Base-by-base conservation (phyloP, 371 early-diverging fungal species). In the Rhizomucor pusillus region DNA sequence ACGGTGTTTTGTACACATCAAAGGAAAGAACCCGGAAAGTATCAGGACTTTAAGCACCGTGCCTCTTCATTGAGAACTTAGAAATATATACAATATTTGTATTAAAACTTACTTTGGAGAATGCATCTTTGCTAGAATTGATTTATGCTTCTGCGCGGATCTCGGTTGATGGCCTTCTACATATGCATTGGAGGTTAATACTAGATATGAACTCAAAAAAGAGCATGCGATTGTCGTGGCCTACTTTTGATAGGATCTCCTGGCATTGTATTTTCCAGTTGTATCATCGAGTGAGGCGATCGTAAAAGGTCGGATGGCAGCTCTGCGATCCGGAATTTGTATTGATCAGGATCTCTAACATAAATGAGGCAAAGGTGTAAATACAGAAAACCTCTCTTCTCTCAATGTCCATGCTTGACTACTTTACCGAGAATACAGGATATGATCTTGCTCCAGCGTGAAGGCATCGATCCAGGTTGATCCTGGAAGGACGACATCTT, bases 341-440 rank as follows among this genome's bases (percentile, higher is more conserved):
- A 66, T 11, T 48, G 29, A 59, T 77, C 77, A 20, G 73, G 77
- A 48, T 73, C 69, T 22, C 77, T 77, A 33, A 13, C 4, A 18
- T 9, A 19, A 44, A 7, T 9, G 19, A 11, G 44, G 9, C 18
- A 19, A 18, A 19, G 25, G 7, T 14, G 3, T 16, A n/a, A 29
- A 19, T 9, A 9, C n/a, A 1, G n/a, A 43, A 9, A n/a, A 43
- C 43, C 18, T 13, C 13, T 13, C 43, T 9, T 14, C 43, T 16
- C 5, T 14, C 14, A 43, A 43, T 43, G 14, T 43, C 5, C 14
- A n/a, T 14, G 11, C 24, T 25, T 19, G 33, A 19, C 19, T n/a
- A 13, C 11, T 13, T 57, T 75, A 75, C 76, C 76, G 65, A 18
- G 73, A 57, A 58, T 68, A 68, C 10, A 77, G 22, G 10, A 77